Percentiles rank a stretch among this genome's conserved stretches.
These are phyloP conservation scores for Cutaneotrichosporon arboriforme DNA, from an alignment of 1,284 basidiomycete species.

Conservation along the genomic window DNA sequence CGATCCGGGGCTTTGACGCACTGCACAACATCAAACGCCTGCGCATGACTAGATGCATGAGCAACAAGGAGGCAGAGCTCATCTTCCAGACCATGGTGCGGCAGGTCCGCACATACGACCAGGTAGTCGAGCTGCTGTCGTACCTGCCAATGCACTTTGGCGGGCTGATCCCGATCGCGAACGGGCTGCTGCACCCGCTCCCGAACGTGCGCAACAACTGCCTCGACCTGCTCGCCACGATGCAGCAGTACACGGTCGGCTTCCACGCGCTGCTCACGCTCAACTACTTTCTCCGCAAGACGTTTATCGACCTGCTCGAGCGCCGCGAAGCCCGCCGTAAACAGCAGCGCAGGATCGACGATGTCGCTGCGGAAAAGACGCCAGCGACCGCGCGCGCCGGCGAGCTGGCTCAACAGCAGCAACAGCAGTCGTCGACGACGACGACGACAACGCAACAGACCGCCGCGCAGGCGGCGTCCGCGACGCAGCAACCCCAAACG, in stretches of 20 bases:
- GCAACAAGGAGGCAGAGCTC: constrained; percentile 61
- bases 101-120: constrained; percentile 68
- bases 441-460: background rate
- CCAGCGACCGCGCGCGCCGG: constrained; percentile 6
- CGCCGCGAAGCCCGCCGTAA: constrained; percentile 13
- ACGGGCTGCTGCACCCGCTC: constrained; percentile 83
- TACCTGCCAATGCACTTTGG: constrained; percentile 70
- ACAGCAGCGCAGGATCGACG: background rate
- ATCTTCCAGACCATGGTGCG: constrained; percentile 71
- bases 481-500: background rate
- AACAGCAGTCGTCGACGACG: too few species aligned
- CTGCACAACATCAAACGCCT: constrained; percentile 66
- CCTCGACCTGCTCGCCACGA: constrained; percentile 73
- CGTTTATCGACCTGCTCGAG: constrained; percentile 25
- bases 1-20: constrained; percentile 64
- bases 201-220: constrained; percentile 68
- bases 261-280: constrained; percentile 73
- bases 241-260: constrained; percentile 74
- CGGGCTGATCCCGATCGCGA: constrained; percentile 76
- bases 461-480: too few species aligned
- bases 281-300: constrained; percentile 77
- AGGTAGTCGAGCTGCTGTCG: constrained; percentile 83
- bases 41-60: constrained; percentile 58
- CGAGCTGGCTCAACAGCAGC: constrained; percentile 4
- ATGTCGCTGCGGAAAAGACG: constrained; percentile 6